Base-by-base conservation (phyloP, 148 eudicot species). In the Nepenthes mirabilis region DNA sequence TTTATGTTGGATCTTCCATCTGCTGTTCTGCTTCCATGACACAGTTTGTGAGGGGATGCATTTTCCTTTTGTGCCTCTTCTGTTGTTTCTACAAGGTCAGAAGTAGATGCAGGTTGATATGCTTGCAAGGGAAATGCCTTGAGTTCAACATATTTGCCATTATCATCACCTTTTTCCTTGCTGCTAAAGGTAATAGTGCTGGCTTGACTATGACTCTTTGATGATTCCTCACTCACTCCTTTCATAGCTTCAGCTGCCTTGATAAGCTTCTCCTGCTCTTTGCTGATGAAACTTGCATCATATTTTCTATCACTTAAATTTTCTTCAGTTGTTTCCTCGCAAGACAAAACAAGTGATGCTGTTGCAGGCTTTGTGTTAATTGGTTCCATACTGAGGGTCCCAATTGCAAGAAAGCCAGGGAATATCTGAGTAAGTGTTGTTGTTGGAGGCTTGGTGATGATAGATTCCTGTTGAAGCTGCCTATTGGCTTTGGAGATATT, bases 401-500 rank as follows among this genome's bases (percentile, higher is more conserved):
- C 95, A 66, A 84, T 87, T 63, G 83, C 72, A 9, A 86, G 84
- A 76, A 86, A 83, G 60, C 84, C 86, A 12, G 78, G 75, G 66
- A 81, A 81, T 52, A 64, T 65, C 62, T 69, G 72, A 36, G 61
- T 56, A 34, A 66, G 36, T 51, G 54, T 51, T 11, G 6, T 51
- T 9, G n/a, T 14, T 14, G 6, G 6, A 13, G 5, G 14, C 60
- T 70, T 69, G 40, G 35, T 52, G 54, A 66, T 37, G 47, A 56
- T 70, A 53, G 68, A 60, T 43, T 63, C 70, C 23, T 56, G 59
- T 33, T 69, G 61, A 61, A 36, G 63, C 52, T 74, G 61, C 72
- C 60, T 53, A 34, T 36, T 60, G 69, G 47, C 55, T 43, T 70
- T 68, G 64, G 60, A 52, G 59, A 62, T 37, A 58, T 73, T 72